Base-by-base conservation (phyloP, 192 early-diverging fungal genomes). In the Backusella mclennaniae region DNA sequence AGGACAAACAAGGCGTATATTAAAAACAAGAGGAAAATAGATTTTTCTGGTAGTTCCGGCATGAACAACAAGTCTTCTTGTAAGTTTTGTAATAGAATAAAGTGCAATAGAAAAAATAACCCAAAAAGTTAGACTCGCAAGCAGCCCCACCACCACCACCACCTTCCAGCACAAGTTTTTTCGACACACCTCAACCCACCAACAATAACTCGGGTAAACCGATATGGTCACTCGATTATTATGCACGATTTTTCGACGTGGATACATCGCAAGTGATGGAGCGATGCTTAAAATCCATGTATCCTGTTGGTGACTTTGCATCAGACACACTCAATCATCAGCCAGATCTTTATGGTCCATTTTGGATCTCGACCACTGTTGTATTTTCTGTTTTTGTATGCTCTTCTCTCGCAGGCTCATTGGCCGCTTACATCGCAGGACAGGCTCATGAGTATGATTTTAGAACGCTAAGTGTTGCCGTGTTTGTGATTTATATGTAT, bases 311-410 rank as follows among this genome's bases (percentile, higher is more conserved):
- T 73, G 88, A 89, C 80, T 98, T 98, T 83, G 80, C 92, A 46
- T 35, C 69, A 36, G 93, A 95, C 23, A 89, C 92, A 5, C 85
- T 98, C 73, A 85, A 89, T 35, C 77, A 84, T 15, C 96, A 97
- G 76, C 97, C 96, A 0, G 98, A 99, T 83, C 88, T 99, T 46
- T 99, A 96, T 86, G 98, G 98, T 21, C 97, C 98, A 0, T 97
- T 99, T 82, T 99, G 98, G 98, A 95, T 99, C 59, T 84, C 96
- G 9, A 98, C 96, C 0, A 97, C 96, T 2, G 95, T 97, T n/a
- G 92, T 99, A 31, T 97, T 99, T 72, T 76, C 89, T n/a, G 89
- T 99, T 46, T 99, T 98, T 89, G 95, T 97, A 42, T 93, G 97
- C 15, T 93, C 94, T 4, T 94, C 94, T 39, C 87, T 99, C 31